phyloP scores from a whole-genome alignment of 2,329 filamentous ascomycete genomes.

The Elsinoe australis region DNA sequence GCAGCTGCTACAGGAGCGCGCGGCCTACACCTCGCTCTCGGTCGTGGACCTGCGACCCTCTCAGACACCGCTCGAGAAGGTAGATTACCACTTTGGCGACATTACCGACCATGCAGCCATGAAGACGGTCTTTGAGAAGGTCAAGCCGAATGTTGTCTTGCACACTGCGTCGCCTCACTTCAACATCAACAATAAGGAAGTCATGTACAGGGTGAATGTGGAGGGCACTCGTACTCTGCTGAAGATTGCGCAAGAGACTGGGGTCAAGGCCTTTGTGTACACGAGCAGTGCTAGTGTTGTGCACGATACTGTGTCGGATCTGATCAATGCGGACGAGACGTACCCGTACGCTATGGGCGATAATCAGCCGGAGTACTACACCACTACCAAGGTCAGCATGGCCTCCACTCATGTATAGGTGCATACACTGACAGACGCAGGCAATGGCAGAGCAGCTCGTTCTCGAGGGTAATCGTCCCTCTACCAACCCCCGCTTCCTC shows the following conservation, averaged over 20 bases:
- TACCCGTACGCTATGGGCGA: conserved; percentile 41
- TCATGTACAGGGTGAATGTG: conserved; percentile 46
- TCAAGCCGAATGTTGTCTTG: conserved; percentile 42
- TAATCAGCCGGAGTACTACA: conserved; percentile 45
- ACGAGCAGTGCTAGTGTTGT: conserved; percentile 46
- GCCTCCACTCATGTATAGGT: neutral
- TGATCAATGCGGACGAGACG: conserved; percentile 44
- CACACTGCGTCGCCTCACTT: conserved; percentile 44
- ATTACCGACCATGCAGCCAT: conserved; percentile 41
- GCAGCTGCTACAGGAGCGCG: conserved; percentile 36
- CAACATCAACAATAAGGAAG: conserved; percentile 32
- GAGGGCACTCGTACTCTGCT: conserved; percentile 44
- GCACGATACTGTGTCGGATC: conserved; percentile 37
- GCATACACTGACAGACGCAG: conserved; percentile 22
- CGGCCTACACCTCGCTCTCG: conserved; percentile 38
- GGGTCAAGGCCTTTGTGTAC: conserved; percentile 47
- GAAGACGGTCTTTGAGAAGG: conserved; percentile 35
- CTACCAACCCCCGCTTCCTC: conserved; percentile 37
- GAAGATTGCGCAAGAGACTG: conserved; percentile 40
- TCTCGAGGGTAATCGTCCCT: conserved; percentile 41
- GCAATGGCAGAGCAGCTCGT: conserved; percentile 43
- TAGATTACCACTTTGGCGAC: conserved; percentile 45
- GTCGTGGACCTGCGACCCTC: conserved; percentile 42
- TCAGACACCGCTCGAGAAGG: conserved; percentile 35
- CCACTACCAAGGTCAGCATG: conserved; percentile 42